A percentile compares a stretch with the other conserved stretches of the same genome.
phyloP scores from a whole-genome alignment of 2,329 filamentous ascomycete genomes.

The Ceratocystiopsis sp. region DNA sequence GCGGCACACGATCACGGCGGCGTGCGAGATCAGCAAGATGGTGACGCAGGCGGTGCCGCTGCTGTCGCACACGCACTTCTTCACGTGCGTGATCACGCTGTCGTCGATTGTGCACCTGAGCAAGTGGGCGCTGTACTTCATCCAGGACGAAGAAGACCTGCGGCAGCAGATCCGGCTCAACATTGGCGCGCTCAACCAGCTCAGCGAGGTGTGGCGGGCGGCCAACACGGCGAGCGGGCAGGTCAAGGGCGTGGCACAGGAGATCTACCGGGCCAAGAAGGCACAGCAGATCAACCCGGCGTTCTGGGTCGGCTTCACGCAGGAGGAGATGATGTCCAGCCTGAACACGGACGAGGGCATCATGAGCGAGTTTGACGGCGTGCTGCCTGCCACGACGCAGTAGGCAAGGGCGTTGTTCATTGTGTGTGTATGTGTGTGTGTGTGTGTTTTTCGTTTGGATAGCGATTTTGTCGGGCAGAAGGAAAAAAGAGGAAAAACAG shows the following conservation, averaged over 20 bases:
- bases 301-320: slow-evolving; percentile 37
- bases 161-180: slow-evolving; percentile 65
- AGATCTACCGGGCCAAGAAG: slow-evolving; percentile 48
- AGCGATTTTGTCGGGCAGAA: neutral
- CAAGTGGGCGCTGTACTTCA: slow-evolving; percentile 52
- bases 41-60: slow-evolving; percentile 58
- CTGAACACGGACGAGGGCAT: slow-evolving; percentile 41
- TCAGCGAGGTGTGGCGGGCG: slow-evolving; percentile 56
- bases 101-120: slow-evolving; percentile 69
- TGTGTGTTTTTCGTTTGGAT: neutral
- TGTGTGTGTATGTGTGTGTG: neutral
- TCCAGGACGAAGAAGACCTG: slow-evolving; percentile 46
- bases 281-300: slow-evolving; percentile 32
- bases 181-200: slow-evolving; percentile 54
- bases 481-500: too few relatives aligned
- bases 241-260: slow-evolving; percentile 62
- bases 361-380: slow-evolving; percentile 36
- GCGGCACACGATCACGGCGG: slow-evolving; percentile 62
- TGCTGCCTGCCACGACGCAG: slow-evolving; percentile 14
- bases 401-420: neutral
- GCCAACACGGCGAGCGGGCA: slow-evolving; percentile 53
- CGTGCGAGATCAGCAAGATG: slow-evolving; percentile 58
- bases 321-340: slow-evolving; percentile 36
- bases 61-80: slow-evolving; percentile 64
- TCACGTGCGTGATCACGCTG: slow-evolving; percentile 63